These are phyloP conservation scores for Mycena citricolor DNA, from an alignment of 1,284 basidiomycete genomes.

Conservation along the genomic window DNA sequence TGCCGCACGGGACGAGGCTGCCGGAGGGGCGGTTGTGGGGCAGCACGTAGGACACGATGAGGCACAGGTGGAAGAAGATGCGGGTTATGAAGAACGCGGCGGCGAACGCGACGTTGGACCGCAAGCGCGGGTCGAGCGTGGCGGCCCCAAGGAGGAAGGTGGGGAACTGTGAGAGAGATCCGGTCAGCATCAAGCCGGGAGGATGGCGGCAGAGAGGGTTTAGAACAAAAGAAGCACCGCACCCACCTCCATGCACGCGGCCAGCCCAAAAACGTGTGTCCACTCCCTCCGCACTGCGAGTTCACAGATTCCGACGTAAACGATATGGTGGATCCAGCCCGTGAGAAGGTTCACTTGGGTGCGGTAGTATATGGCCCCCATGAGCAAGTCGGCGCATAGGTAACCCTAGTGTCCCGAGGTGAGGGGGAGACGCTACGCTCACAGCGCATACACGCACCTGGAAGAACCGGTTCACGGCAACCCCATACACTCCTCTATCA, in stretches of 20 bases:
- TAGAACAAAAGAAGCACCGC: slow-evolving; percentile 29
- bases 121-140: slow-evolving; percentile 44
- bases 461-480: slow-evolving; percentile 38
- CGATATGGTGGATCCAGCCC: slow-evolving; percentile 61
- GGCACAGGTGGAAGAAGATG: slow-evolving; percentile 47
- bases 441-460: slow-evolving; percentile 38
- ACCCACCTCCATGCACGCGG: slow-evolving; percentile 57
- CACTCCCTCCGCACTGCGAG: slow-evolving; percentile 39
- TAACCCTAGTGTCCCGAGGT: slow-evolving; percentile 27
- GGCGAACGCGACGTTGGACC: slow-evolving; percentile 54
- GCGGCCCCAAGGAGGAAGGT: slow-evolving; percentile 55
- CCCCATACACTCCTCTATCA: slow-evolving; percentile 25
- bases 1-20: slow-evolving; percentile 32
- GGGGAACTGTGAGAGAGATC: slow-evolving; percentile 41
- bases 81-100: slow-evolving; percentile 53
- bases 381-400: slow-evolving; percentile 25
- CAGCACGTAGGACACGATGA: slow-evolving; percentile 38
- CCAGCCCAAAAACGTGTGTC: slow-evolving; percentile 49
- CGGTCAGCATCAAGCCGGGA: slow-evolving; percentile 21
- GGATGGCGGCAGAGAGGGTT: not conserved
- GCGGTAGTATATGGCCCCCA: slow-evolving; percentile 41
- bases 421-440: slow-evolving; percentile 32
- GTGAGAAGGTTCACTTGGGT: slow-evolving; percentile 49
- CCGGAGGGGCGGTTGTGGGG: slow-evolving; percentile 31
- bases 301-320: slow-evolving; percentile 52